These are phyloP conservation scores for Gaeumannomyces tritici DNA, from an alignment of 2,329 filamentous ascomycete species.

Conservation along the genomic window DNA sequence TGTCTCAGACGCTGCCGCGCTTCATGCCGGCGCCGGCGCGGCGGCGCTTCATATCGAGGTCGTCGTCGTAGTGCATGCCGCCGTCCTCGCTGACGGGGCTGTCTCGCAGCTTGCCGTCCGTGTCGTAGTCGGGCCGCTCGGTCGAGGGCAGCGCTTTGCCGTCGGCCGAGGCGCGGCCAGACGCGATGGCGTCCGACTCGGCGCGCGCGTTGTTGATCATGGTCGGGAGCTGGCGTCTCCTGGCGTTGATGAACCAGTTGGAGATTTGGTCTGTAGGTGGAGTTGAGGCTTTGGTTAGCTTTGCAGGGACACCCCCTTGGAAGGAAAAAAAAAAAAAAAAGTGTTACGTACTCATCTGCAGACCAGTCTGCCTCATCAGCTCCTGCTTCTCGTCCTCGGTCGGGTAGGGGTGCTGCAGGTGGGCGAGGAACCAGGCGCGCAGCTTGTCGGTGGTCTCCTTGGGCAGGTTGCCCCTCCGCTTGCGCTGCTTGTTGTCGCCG, in stretches of 20 bases:
- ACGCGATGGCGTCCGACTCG: constrained; percentile 37
- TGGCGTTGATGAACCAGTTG: constrained; percentile 76
- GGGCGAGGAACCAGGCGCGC: constrained; percentile 68
- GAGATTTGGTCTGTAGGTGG: constrained; percentile 53
- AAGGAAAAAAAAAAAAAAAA: too few relatives aligned
- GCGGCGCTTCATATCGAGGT: constrained; percentile 23
- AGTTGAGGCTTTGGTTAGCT: background rate
- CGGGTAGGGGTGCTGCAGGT: constrained; percentile 74
- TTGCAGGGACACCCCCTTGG: too few relatives aligned
- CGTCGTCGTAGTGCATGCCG: constrained; percentile 32
- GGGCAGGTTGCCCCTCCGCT: constrained; percentile 76
- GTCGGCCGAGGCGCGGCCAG: constrained; percentile 21
- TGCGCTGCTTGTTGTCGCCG: constrained; percentile 42
- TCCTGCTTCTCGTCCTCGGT: constrained; percentile 82
- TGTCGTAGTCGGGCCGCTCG: constrained; percentile 28
- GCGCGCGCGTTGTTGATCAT: constrained; percentile 48
- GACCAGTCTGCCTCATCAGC: constrained; percentile 63
- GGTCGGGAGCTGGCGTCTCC: constrained; percentile 52
- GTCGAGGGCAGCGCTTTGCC: constrained; percentile 27
- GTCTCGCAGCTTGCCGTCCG: constrained; percentile 19
- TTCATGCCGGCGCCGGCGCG: constrained; percentile 26
- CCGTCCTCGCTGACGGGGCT: constrained; percentile 38
- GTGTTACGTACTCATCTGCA: constrained; percentile 62
- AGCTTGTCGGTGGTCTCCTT: constrained; percentile 81
- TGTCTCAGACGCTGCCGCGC: constrained; percentile 35